Conservation (phyloP, 1,284 basidiomycete genomes). For the Cryptococcus sp. region DNA sequence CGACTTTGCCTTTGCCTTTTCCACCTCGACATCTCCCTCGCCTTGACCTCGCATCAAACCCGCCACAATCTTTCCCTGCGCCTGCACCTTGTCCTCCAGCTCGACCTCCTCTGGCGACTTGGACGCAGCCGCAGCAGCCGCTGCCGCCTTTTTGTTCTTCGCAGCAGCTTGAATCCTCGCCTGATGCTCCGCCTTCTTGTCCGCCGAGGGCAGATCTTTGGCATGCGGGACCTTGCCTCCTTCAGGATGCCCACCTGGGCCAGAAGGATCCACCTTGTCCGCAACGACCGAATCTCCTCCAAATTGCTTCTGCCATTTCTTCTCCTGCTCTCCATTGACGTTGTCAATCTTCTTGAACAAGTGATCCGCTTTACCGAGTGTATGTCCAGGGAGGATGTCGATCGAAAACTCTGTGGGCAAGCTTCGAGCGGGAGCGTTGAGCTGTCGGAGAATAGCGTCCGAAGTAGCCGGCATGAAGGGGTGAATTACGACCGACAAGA, state of each 20-base stretch:
- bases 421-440: conserved; percentile 80
- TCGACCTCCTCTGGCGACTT: conserved; percentile 47
- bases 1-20: conserved; percentile 53
- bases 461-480: conserved; percentile 96
- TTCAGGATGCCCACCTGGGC: conserved; percentile 33
- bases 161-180: conserved; percentile 21
- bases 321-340: conserved; percentile 67
- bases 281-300: conserved; percentile 55
- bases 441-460: conserved; percentile 73
- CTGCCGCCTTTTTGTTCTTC: conserved; percentile 32
- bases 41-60: conserved; percentile 61
- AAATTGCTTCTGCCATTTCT: conserved; percentile 75
- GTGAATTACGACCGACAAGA: conserved; percentile 75
- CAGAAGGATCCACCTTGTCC: conserved; percentile 26
- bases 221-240: conserved; percentile 36
- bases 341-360: conserved; percentile 88
- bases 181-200: conserved; percentile 34
- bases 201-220: conserved; percentile 27
- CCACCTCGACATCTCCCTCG: conserved; percentile 49
- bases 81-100: conserved; percentile 58
- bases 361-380: conserved; percentile 78
- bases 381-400: conserved; percentile 83
- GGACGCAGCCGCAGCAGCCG: conserved; percentile 31
- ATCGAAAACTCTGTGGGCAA: conserved; percentile 63
- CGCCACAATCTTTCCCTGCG: conserved; percentile 67